Base-by-base conservation (phyloP, 306 rosid genomes). In the Lathyrus aphaca region DNA sequence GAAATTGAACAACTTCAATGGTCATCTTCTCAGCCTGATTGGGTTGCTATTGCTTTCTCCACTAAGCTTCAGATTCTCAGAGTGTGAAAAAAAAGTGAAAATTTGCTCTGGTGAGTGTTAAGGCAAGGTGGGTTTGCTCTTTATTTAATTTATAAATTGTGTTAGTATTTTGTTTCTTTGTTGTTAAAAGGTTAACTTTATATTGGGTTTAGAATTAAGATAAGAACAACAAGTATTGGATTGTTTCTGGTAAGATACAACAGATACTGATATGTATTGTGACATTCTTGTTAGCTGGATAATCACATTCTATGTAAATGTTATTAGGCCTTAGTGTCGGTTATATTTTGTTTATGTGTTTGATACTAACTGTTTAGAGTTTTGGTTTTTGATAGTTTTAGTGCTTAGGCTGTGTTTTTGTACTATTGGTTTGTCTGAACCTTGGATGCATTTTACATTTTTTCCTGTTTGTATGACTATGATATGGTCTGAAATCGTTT, bases 1-100 rank as follows among this genome's bases (percentile, higher is more conserved):
- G 99, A 94, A 86, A 94, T 94, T 46, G 99, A 94, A 82, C 99
- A 91, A 91, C 95, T 94, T 60, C 99, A 94, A 49, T 94, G 99
- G 99, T 91, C 97, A 2, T 88, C 97, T 23, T 94, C 99, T 6
- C 99, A 94, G 85, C 97, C 99, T 1, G 97, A 94, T 68, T 94
- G 99, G 99, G 99, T 94, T 17, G 99, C 99, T 29, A 87, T 94
- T 79, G 97, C 97, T 53, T 94, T 94, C 82, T 84, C 99, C 32
- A 67, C 85, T 53, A 94, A 91, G 88, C 99, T 94, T 77, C 99
- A 94, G 95, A 94, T 94, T 77, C 85, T 94, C 39, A 88, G 99
- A 86, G 99, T 94, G 12, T 94, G 88, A 88, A 4, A 13, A 8
- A 32, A 6, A 5, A 12, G 1, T n/a, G 37, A 3, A 44, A n/a